Evolutionary conservation across 805 yeast genomes (phyloP).

Genomic region (Wickerhamiella slavikovae): DNA sequence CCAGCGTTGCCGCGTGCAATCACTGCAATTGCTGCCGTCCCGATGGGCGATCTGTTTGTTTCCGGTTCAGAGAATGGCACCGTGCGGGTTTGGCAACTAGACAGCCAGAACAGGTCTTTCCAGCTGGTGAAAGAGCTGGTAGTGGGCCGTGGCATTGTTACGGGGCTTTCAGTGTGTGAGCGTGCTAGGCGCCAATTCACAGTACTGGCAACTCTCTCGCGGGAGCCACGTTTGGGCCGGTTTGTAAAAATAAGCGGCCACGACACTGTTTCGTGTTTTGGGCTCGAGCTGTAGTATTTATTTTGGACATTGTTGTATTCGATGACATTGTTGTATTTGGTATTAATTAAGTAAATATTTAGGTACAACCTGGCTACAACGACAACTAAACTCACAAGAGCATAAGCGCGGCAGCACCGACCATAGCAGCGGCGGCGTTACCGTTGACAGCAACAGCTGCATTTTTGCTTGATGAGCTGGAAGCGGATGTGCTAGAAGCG

Average conservation of each 20-base stretch:
- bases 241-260: constrained; percentile 45
- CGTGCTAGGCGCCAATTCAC: constrained; percentile 20
- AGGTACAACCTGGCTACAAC: background rate
- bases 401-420: background rate
- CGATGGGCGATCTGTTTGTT: constrained; percentile 65
- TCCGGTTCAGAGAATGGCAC: constrained; percentile 80
- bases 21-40: constrained; percentile 61
- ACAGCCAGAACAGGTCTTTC: constrained; percentile 42
- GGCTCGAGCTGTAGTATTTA: no score
- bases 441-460: background rate
- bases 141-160: constrained; percentile 43
- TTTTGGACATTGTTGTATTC: no score
- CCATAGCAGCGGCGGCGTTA: background rate
- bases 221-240: constrained; percentile 78
- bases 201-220: constrained; percentile 47
- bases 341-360: no score
- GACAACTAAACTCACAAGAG: no score
- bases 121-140: constrained; percentile 32
- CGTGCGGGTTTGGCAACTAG: constrained; percentile 59
- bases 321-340: background rate
- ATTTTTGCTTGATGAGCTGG: background rate
- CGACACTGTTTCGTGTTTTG: constrained; percentile 10
- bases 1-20: constrained; percentile 66
- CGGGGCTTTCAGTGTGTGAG: constrained; percentile 14
- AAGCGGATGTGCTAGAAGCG: background rate